Evolutionary conservation across 2,329 filamentous ascomycete genomes (phyloP).

Genomic region (Hypoxylon sp.): DNA sequence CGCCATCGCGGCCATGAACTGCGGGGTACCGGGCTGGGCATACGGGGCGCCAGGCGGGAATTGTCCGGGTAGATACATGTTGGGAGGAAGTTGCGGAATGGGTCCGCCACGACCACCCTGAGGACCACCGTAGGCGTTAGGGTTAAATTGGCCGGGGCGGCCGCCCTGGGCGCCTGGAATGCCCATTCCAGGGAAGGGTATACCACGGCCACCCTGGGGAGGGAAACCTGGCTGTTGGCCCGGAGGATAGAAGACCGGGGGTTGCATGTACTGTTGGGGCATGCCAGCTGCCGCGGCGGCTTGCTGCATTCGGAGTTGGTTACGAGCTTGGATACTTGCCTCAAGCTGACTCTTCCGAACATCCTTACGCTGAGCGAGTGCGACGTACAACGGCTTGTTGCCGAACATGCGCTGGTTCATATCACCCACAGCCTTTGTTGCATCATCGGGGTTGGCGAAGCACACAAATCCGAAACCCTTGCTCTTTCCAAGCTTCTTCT

Average conservation of each 20-base stretch:
- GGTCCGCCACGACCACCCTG: conserved; percentile 86
- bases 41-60: conserved; percentile 84
- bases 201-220: conserved; percentile 74
- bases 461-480: conserved; percentile 99
- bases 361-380: conserved; percentile 98
- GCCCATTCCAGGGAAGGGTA: conserved; percentile 76
- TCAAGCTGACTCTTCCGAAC: conserved; percentile 99
- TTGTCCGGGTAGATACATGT: conserved; percentile 86
- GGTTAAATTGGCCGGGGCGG: conserved; percentile 85
- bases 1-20: conserved; percentile 86
- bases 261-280: conserved; percentile 89
- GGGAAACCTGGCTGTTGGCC: conserved; percentile 82
- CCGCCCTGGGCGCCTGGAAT: conserved; percentile 82
- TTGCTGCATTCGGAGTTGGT: conserved; percentile 98
- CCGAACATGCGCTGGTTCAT: conserved; percentile 99
- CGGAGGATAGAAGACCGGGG: conserved; percentile 92
- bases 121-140: conserved; percentile 83
- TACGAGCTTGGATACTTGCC: conserved; percentile 98
- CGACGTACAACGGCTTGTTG: conserved; percentile 97
- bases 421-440: conserved; percentile 98
- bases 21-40: conserved; percentile 83
- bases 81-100: conserved; percentile 88
- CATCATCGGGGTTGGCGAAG: conserved; percentile 99
- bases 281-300: conserved; percentile 91
- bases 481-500: conserved; percentile 91